phyloP scores from a whole-genome alignment of 2,329 filamentous ascomycete species.

The Dothidotthia symphoricarpi region DNA sequence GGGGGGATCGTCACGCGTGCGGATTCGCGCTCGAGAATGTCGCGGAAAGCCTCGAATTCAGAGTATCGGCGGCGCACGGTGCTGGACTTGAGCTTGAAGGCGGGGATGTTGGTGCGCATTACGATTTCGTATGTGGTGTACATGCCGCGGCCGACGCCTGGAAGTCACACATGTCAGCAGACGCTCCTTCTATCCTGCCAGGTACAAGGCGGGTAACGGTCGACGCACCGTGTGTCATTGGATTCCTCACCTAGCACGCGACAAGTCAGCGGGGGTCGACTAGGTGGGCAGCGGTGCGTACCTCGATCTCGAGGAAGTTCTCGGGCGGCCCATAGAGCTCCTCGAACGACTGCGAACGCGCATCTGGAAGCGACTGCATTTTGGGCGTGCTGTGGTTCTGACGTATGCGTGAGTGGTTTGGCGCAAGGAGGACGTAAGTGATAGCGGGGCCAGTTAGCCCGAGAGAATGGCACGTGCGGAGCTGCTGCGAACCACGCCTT shows the following conservation, averaged over 20 bases:
- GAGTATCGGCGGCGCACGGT: slow-evolving; percentile 91
- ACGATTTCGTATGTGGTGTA: slow-evolving; percentile 99
- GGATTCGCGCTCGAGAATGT: slow-evolving; percentile 93
- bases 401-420: no score
- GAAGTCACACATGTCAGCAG: slow-evolving; percentile 60
- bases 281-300: slow-evolving; percentile 39
- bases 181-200: background rate
- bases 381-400: no score
- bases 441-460: no score
- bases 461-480: no score
- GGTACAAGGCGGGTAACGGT: no score
- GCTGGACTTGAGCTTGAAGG: slow-evolving; percentile 87
- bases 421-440: no score
- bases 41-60: slow-evolving; percentile 98
- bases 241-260: slow-evolving; percentile 74
- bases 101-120: slow-evolving; percentile 96
- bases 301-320: slow-evolving; percentile 98
- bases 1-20: slow-evolving; percentile 94
- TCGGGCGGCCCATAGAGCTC: slow-evolving; percentile 98
- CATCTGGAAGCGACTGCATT: slow-evolving; percentile 64
- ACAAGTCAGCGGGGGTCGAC: slow-evolving; percentile 19
- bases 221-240: slow-evolving; percentile 43
- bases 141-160: slow-evolving; percentile 92
- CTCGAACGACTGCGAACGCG: slow-evolving; percentile 91
- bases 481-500: no score